These are phyloP conservation scores for Xylaria sp. DNA, from an alignment of 2,329 filamentous ascomycete species.

Conservation along the genomic window DNA sequence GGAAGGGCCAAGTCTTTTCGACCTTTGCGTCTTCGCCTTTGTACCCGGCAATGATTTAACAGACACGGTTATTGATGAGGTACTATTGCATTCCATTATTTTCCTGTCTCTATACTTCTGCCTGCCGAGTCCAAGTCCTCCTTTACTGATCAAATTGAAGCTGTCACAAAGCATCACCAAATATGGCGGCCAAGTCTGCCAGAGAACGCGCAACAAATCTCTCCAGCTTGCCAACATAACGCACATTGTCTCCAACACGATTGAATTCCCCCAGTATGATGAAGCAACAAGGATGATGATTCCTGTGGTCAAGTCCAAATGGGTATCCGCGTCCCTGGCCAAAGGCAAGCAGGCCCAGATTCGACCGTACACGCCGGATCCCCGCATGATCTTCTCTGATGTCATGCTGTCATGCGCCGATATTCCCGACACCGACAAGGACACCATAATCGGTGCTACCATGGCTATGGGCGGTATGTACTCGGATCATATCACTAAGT, in stretches of 20 bases:
- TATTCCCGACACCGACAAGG: slow-evolving; percentile 86
- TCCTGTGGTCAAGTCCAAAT: slow-evolving; percentile 83
- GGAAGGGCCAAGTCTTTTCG: slow-evolving; percentile 43
- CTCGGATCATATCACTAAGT: slow-evolving; percentile 73
- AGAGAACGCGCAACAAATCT: slow-evolving; percentile 60
- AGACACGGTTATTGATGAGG: slow-evolving; percentile 44
- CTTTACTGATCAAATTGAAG: slow-evolving; percentile 48
- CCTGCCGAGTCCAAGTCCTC: neutral
- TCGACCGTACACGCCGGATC: slow-evolving; percentile 89
- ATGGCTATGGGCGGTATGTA: slow-evolving; percentile 90
- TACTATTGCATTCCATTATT: slow-evolving; percentile 31
- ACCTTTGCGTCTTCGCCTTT: slow-evolving; percentile 47
- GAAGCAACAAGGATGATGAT: slow-evolving; percentile 80
- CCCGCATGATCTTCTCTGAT: slow-evolving; percentile 87
- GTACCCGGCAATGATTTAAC: slow-evolving; percentile 44
- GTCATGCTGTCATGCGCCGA: slow-evolving; percentile 86
- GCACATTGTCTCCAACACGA: slow-evolving; percentile 75
- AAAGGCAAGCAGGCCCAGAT: slow-evolving; percentile 79
- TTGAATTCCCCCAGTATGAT: slow-evolving; percentile 91
- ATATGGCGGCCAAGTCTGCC: slow-evolving; percentile 63
- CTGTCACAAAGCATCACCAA: slow-evolving; percentile 57
- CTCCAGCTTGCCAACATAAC: slow-evolving; percentile 61
- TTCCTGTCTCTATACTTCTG: neutral
- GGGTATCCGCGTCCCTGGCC: slow-evolving; percentile 78
- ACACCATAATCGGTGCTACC: slow-evolving; percentile 90